Conservation (phyloP, 176 grass and related monocot genomes). For the Hsuehochloa calcarea region DNA sequence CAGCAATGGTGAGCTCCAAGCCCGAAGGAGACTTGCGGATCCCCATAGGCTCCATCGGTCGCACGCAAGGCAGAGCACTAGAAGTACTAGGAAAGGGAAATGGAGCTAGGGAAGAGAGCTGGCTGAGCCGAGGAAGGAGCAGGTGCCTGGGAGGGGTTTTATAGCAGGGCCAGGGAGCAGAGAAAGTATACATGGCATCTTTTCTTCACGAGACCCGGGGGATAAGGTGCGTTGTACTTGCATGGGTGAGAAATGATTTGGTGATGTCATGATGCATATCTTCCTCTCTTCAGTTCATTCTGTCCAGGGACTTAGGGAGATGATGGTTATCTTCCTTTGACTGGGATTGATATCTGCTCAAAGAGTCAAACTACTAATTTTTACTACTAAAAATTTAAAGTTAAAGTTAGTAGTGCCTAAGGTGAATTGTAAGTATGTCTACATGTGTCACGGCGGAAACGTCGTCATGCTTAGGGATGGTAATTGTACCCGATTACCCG, state of each 20-base stretch:
- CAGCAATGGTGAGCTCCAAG: constrained; percentile 57
- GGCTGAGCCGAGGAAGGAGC: neutral
- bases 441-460: no score
- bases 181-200: constrained; percentile 1
- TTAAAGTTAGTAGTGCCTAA: no score
- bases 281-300: neutral
- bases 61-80: neutral
- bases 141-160: neutral
- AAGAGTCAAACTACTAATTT: no score
- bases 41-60: neutral
- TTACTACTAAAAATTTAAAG: no score
- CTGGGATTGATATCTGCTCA: neutral
- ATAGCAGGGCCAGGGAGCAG: neutral
- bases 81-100: neutral
- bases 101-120: neutral
- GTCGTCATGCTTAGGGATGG: no score
- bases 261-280: neutral
- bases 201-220: neutral
- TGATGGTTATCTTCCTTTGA: neutral
- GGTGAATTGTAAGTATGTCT: no score
- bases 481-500: no score
- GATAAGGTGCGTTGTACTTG: neutral
- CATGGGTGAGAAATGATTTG: no score
- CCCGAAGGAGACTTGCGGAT: neutral
- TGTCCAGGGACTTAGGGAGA: neutral